Evolutionary conservation across 2,329 filamentous ascomycete species (phyloP).

Genomic region (Verticillium dahliae): DNA sequence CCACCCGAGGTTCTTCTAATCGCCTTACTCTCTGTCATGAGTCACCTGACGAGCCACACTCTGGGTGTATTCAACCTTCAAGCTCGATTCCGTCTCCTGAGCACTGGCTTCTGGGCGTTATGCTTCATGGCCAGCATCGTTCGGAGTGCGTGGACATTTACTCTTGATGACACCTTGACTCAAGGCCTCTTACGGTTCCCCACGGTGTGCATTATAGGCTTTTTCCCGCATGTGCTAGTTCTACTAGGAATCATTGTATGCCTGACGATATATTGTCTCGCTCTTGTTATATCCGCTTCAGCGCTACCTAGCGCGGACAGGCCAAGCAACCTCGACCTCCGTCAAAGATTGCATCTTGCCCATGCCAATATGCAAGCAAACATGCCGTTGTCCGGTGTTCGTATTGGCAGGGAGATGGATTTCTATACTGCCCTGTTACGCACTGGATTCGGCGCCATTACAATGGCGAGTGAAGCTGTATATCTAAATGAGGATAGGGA

Average conservation of each 20-base stretch:
- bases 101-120: slow-evolving; percentile 82
- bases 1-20: slow-evolving; percentile 84
- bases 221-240: slow-evolving; percentile 89
- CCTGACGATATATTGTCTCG: slow-evolving; percentile 67
- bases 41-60: slow-evolving; percentile 77
- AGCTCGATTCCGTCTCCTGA: slow-evolving; percentile 71
- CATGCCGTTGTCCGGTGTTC: slow-evolving; percentile 73
- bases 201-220: slow-evolving; percentile 90
- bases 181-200: slow-evolving; percentile 78
- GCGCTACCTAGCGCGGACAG: slow-evolving; percentile 34
- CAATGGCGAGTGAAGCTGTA: slow-evolving; percentile 90
- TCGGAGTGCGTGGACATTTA: slow-evolving; percentile 63
- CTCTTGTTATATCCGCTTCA: slow-evolving; percentile 57
- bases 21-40: slow-evolving; percentile 80
- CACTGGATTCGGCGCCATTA: slow-evolving; percentile 80
- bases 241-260: slow-evolving; percentile 73
- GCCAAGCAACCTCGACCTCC: slow-evolving; percentile 30
- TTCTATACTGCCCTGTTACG: slow-evolving; percentile 89
- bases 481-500: slow-evolving; percentile 85
- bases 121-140: slow-evolving; percentile 84
- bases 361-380: slow-evolving; percentile 91
- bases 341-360: slow-evolving; percentile 60
- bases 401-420: slow-evolving; percentile 81
- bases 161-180: slow-evolving; percentile 49
- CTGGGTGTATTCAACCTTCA: slow-evolving; percentile 78